Conservation (phyloP, 495 filamentous ascomycete genomes). For the Neurospora intermedia region DNA sequence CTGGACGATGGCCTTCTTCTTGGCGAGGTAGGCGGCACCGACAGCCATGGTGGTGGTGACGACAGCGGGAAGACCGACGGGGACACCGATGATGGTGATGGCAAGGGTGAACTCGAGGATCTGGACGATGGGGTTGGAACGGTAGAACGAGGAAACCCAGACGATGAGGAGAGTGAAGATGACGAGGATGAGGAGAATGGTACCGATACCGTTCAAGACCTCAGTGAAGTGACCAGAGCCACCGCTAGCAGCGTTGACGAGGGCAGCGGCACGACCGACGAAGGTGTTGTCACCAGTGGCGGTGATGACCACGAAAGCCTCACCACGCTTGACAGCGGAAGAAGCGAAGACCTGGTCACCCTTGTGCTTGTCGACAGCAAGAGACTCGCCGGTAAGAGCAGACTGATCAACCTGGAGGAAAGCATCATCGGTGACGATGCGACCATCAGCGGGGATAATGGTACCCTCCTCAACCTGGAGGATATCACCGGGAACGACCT, state of each 20-base stretch:
- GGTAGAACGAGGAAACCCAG: slow-evolving; percentile 82
- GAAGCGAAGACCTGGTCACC: slow-evolving; percentile 72
- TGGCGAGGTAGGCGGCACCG: slow-evolving; percentile 85
- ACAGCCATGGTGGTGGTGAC: slow-evolving; percentile 96
- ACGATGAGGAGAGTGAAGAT: slow-evolving; percentile 68
- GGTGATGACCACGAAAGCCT: slow-evolving; percentile 70
- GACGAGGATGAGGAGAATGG: slow-evolving; percentile 69
- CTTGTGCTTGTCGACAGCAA: slow-evolving; percentile 79
- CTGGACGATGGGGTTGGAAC: slow-evolving; percentile 59
- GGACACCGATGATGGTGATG: slow-evolving; percentile 87
- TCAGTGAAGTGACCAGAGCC: slow-evolving; percentile 81
- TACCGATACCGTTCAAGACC: slow-evolving; percentile 78
- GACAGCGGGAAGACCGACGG: slow-evolving; percentile 90
- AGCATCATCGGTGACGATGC: slow-evolving; percentile 65
- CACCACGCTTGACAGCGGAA: slow-evolving; percentile 81
- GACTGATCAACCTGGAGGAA: slow-evolving; percentile 90
- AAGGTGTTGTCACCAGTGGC: slow-evolving; percentile 80
- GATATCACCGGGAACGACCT: slow-evolving; percentile 86
- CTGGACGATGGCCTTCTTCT: slow-evolving; percentile 94
- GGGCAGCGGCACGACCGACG: slow-evolving; percentile 77
- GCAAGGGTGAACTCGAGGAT: slow-evolving; percentile 80
- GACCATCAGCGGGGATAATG: slow-evolving; percentile 82
- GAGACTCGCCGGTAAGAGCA: slow-evolving; percentile 82
- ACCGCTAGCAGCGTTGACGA: slow-evolving; percentile 63
- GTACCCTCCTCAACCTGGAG: slow-evolving; percentile 83